Evolutionary conservation across 2,329 filamentous ascomycete genomes (phyloP), one percentile per base, ranked within the genome.

Genomic region (Paraconiothyrium sp.): DNA sequence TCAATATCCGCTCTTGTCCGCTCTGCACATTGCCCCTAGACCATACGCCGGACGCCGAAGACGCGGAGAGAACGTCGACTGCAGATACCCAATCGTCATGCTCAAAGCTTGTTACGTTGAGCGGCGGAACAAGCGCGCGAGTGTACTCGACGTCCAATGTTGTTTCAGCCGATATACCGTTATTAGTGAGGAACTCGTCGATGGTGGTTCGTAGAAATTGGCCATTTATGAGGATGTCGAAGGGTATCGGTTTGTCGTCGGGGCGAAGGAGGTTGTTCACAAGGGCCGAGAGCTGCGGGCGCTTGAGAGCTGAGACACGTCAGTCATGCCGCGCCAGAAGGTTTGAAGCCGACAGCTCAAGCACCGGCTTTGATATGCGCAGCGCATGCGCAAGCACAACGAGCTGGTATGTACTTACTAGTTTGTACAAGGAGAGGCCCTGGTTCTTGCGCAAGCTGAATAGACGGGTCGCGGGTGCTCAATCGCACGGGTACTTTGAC

Each of bases 11-110:
- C 71, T 92, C 88, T 67, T 90, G 87, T 24, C 88, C 86, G 41
- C 80, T 80, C 30, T 79, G 78, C 50, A 82, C 71, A 14, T 70
- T 70, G 14, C 85, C 80, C 52, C 81, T 83, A 10, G 84, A 82
- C 86, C 87, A 90, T 58, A 78, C 76, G 22, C 85, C 88, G 2
- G 89, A 87, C 7, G 83, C 80, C 1, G 91, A 91, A 13, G 85
- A 88, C 14, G 80, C 78, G 0, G 93, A 94, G 27, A 97, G 83
- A 4, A 97, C 87, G 77, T 97, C 93, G 30, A 98, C 89, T 30
- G 88, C 87, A 76, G 92, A 92, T 52, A 99, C 92, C 95, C 95
- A 99, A 79, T 98, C 95, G 74, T 99, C 94, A 78, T 99, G 94
- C 82, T 97, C 90, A 77, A 97, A 99, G 75, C 92, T 95, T 13